A percentile compares a stretch with the other conserved stretches of the same genome.
These are phyloP conservation scores for Penicillium argentinense DNA, from an alignment of 495 filamentous ascomycete species.

Conservation along the genomic window DNA sequence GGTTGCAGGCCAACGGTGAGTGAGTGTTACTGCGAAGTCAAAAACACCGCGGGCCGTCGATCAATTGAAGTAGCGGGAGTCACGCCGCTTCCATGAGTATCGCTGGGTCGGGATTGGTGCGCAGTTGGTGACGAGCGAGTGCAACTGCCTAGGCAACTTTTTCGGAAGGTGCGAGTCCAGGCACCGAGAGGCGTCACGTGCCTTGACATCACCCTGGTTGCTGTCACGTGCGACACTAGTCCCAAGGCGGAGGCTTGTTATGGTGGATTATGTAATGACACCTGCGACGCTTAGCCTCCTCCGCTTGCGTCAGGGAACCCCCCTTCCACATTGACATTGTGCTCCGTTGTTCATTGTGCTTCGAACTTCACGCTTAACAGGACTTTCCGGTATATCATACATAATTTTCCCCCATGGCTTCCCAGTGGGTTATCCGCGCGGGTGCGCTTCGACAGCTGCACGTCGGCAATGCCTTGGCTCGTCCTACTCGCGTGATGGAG, in stretches of 20 bases:
- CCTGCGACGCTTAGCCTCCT: slow-evolving; percentile 18
- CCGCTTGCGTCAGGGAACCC: slow-evolving; percentile 31
- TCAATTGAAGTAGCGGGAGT: slow-evolving; percentile 1
- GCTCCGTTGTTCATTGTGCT: not conserved
- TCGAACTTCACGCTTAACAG: not conserved
- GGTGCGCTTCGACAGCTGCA: slow-evolving; percentile 31
- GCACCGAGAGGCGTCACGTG: slow-evolving; percentile 13
- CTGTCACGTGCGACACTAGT: slow-evolving; percentile 20
- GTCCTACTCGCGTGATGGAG: slow-evolving; percentile 26
- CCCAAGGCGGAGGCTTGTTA: slow-evolving; percentile 22
- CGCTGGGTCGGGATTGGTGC: too few relatives aligned
- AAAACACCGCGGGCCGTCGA: slow-evolving; percentile 31
- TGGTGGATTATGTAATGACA: not conserved
- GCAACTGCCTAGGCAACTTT: too few relatives aligned
- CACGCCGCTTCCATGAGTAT: slow-evolving; percentile 14
- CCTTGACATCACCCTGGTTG: too few relatives aligned
- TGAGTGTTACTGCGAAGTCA: slow-evolving; percentile 60
- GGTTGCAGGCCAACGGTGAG: slow-evolving; percentile 63
- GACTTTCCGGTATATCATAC: not conserved
- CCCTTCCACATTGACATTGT: slow-evolving; percentile 14
- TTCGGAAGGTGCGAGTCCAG: slow-evolving; percentile 9
- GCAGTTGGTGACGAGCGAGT: not conserved
- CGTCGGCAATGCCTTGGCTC: slow-evolving; percentile 23
- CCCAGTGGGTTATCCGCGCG: slow-evolving; percentile 29
- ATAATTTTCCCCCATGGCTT: slow-evolving; percentile 26